These are phyloP conservation scores for Tephrocybe sp. DNA, from an alignment of 768 basidiomycete genomes.

Conservation along the genomic window DNA sequence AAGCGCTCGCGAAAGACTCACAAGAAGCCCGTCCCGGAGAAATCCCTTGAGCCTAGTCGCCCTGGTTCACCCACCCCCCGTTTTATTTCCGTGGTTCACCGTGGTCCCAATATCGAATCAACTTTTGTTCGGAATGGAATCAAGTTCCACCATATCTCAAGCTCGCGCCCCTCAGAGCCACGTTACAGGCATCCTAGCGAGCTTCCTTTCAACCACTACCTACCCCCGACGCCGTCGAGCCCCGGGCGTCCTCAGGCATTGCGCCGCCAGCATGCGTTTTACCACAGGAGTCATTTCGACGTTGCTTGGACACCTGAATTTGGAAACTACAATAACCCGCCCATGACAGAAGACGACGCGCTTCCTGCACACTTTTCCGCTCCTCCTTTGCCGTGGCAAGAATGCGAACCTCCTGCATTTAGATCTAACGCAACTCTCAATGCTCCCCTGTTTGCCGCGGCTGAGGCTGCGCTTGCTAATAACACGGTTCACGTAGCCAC, in stretches of 20 bases:
- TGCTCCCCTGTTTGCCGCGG: neutral
- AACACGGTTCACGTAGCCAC: neutral
- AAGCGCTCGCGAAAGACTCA: too few species aligned
- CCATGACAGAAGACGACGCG: conserved; percentile 8
- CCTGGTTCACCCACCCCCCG: too few species aligned
- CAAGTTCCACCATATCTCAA: neutral
- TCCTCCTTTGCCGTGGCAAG: neutral
- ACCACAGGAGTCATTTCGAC: conserved; percentile 14
- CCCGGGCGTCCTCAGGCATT: conserved; percentile 3
- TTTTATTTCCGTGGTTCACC: too few species aligned
- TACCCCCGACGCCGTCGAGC: conserved; percentile 5
- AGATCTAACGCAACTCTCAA: neutral
- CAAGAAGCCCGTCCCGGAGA: too few species aligned
- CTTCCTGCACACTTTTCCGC: neutral
- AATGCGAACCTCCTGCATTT: neutral
- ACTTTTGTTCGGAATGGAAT: neutral
- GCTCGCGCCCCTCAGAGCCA: neutral
- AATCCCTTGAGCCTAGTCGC: too few species aligned
- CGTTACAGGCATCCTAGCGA: neutral
- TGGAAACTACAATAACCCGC: conserved; percentile 9
- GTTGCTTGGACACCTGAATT: conserved; percentile 15
- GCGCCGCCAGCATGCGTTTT: conserved; percentile 16
- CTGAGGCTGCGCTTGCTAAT: neutral
- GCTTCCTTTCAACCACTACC: conserved; percentile 14
- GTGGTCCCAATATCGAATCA: too few species aligned